phyloP scores from a whole-genome alignment of 2,329 filamentous ascomycete species.

The Rhynchosporium graminicola region DNA sequence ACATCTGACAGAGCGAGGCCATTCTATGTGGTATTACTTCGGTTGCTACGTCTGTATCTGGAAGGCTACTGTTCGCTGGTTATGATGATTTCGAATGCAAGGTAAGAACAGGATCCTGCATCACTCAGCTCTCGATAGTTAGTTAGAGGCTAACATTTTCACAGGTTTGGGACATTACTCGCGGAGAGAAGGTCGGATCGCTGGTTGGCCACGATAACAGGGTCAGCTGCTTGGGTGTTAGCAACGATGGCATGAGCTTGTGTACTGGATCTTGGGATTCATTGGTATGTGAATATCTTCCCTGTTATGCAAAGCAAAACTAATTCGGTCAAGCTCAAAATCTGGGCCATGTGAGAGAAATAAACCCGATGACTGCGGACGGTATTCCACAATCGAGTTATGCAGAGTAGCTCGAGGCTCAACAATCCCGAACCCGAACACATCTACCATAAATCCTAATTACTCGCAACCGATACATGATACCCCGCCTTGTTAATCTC shows the following conservation, averaged over 20 bases:
- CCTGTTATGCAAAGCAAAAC: slow-evolving; percentile 19
- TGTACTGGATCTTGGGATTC: slow-evolving; percentile 99
- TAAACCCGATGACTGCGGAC: slow-evolving; percentile 28
- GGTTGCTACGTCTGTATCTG: slow-evolving; percentile 95
- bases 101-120: slow-evolving; percentile 56
- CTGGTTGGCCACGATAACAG: slow-evolving; percentile 97
- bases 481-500: slow-evolving; percentile 44
- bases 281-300: slow-evolving; percentile 65
- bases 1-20: slow-evolving; percentile 74
- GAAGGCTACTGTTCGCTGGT: slow-evolving; percentile 89
- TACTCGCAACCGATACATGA: slow-evolving; percentile 41
- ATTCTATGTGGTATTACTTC: slow-evolving; percentile 98
- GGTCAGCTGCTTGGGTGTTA: slow-evolving; percentile 97
- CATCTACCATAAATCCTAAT: slow-evolving; percentile 41
- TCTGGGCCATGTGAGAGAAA: slow-evolving; percentile 64
- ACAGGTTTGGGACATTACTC: slow-evolving; percentile 96
- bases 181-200: slow-evolving; percentile 95
- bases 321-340: slow-evolving; percentile 67
- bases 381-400: slow-evolving; percentile 31
- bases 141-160: slow-evolving; percentile 20
- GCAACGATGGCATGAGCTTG: slow-evolving; percentile 98
- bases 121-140: too few relatives aligned
- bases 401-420: slow-evolving; percentile 33
- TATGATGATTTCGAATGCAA: slow-evolving; percentile 99
- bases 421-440: slow-evolving; percentile 25